Evolutionary conservation across 257 asterid genomes (phyloP).

Genomic region (Avicennia marina): DNA sequence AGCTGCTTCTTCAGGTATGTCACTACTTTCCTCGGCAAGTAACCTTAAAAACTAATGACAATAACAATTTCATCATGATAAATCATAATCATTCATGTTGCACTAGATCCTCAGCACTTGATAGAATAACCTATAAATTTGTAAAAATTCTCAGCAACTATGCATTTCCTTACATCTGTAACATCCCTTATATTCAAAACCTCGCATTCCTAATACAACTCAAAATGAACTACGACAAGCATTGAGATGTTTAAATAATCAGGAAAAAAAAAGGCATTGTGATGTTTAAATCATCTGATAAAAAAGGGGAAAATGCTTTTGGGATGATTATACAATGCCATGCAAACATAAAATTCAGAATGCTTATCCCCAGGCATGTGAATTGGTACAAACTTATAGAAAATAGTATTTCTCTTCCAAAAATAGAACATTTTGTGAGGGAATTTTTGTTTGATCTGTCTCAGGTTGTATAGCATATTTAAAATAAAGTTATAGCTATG

Average conservation of each 20-base stretch:
- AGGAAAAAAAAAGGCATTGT: too few species aligned
- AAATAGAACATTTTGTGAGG: too few species aligned
- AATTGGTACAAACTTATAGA: too few species aligned
- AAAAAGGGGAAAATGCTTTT: too few species aligned
- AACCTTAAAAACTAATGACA: slow-evolving; percentile 63
- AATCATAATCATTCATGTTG: slow-evolving; percentile 12
- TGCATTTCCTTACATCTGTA: not conserved
- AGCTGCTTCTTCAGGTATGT: slow-evolving; percentile 41
- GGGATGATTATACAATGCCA: too few species aligned
- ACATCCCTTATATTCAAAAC: not conserved
- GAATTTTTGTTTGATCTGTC: too few species aligned
- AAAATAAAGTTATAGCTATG: too few species aligned
- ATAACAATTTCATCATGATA: slow-evolving; percentile 13
- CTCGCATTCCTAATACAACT: slow-evolving; percentile 5
- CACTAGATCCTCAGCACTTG: not conserved
- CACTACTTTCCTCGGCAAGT: slow-evolving; percentile 61
- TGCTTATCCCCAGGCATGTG: too few species aligned
- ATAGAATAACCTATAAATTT: slow-evolving; percentile 10
- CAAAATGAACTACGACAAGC: not conserved
- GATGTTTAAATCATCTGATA: too few species aligned
- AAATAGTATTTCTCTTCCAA: too few species aligned
- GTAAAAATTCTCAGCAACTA: not conserved
- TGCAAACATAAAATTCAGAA: too few species aligned
- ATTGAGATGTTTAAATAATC: not conserved
- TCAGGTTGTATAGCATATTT: too few species aligned